Evolutionary conservation across 116 monocot genomes (phyloP).

Genomic region (Thalassia testudinum): DNA sequence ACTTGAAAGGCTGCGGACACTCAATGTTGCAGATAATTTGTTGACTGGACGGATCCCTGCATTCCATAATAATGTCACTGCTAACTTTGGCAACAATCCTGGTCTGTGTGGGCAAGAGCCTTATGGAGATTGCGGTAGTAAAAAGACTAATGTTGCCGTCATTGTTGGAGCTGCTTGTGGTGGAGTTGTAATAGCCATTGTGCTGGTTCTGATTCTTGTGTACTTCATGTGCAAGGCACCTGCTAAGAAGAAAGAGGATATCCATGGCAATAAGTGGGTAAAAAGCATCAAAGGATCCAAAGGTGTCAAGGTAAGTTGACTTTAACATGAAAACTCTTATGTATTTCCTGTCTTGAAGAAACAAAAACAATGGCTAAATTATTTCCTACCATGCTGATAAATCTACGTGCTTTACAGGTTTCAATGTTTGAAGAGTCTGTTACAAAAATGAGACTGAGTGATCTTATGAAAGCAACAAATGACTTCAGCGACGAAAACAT

Average conservation of each 20-base stretch:
- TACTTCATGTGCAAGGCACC: constrained; percentile 7
- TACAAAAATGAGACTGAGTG: constrained; percentile 73
- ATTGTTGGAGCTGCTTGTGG: constrained; percentile 41
- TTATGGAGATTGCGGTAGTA: constrained; percentile 10
- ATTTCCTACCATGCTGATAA: constrained; percentile 2
- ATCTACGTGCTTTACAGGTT: constrained; percentile 24
- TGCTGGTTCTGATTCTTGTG: constrained; percentile 6
- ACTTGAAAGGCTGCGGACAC: constrained; percentile 22
- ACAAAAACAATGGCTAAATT: too few species aligned
- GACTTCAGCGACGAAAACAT: constrained; percentile 64
- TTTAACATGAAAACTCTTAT: background rate
- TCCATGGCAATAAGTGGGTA: constrained; percentile 61
- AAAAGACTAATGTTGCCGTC: constrained; percentile 20
- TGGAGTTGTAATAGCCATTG: constrained; percentile 23
- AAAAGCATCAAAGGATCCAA: constrained; percentile 53
- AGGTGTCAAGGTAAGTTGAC: constrained; percentile 36
- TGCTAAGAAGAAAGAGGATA: constrained; percentile 32
- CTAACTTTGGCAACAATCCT: constrained; percentile 33
- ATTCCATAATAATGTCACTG: background rate
- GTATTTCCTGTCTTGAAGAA: background rate
- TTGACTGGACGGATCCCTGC: constrained; percentile 38
- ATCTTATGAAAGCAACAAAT: constrained; percentile 79
- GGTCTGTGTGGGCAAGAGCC: constrained; percentile 51
- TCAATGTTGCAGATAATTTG: constrained; percentile 50
- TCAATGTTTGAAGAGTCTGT: constrained; percentile 75